phyloP scores from a whole-genome alignment of 805 yeast genomes.

The Spathaspora hagerdaliae region DNA sequence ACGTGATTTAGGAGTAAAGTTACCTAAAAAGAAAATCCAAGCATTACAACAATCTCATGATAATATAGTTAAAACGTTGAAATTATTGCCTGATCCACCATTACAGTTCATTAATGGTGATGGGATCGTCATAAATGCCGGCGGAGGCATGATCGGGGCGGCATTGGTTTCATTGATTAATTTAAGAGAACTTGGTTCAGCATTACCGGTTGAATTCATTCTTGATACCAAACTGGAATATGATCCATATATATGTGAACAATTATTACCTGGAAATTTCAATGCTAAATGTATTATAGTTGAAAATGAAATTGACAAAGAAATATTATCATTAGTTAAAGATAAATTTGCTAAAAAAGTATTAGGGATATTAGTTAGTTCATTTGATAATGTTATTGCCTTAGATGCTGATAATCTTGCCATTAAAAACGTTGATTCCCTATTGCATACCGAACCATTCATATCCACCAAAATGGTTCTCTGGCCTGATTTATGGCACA shows the following conservation, averaged over 20 bases:
- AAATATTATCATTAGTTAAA: constrained; percentile 13
- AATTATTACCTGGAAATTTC: constrained; percentile 17
- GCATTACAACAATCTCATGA: constrained; percentile 25
- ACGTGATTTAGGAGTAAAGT: constrained; percentile 9
- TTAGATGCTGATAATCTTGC: constrained; percentile 34
- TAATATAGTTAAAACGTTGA: constrained; percentile 20
- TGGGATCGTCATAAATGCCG: constrained; percentile 34
- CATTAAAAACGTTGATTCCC: constrained; percentile 23
- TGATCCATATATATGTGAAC: constrained; percentile 24
- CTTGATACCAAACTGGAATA: constrained; percentile 21
- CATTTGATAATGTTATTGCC: constrained; percentile 29
- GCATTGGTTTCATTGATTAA: constrained; percentile 28
- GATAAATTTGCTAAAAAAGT: constrained; percentile 26
- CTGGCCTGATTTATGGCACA: constrained; percentile 37
- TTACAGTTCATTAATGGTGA: constrained; percentile 22
- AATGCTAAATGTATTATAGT: constrained; percentile 25
- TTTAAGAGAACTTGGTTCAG: constrained; percentile 27
- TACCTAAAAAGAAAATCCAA: constrained; percentile 12
- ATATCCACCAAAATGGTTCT: constrained; percentile 22
- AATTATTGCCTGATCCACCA: constrained; percentile 21
- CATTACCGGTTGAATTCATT: constrained; percentile 32
- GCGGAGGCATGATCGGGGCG: constrained; percentile 21
- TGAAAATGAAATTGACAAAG: constrained; percentile 21
- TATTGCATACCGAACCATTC: constrained; percentile 21
- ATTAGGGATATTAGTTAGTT: constrained; percentile 28